Conservation (phyloP, 2,329 filamentous ascomycete species). For the Colletotrichum horii region DNA sequence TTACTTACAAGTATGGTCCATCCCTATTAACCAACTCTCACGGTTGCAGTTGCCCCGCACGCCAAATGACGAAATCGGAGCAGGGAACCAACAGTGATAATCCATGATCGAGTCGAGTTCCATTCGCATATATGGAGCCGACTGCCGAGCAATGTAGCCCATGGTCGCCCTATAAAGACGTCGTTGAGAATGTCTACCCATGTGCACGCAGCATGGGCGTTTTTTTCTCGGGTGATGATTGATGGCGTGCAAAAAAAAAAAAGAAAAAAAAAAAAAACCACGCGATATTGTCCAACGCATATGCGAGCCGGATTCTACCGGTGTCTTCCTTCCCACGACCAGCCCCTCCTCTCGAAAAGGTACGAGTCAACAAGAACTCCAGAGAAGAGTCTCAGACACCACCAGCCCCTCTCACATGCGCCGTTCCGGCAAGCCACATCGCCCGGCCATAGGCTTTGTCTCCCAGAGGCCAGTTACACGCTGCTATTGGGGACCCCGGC, state of each 20-base stretch:
- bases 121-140: background rate
- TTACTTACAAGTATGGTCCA: background rate
- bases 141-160: background rate
- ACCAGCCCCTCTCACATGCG: background rate
- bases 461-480: background rate
- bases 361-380: background rate
- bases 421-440: background rate
- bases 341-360: background rate
- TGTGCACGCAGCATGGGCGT: background rate
- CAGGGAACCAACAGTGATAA: background rate
- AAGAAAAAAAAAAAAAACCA: background rate
- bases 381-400: background rate
- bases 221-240: background rate
- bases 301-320: background rate
- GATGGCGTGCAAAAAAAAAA: background rate
- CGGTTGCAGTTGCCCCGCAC: background rate
- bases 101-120: background rate
- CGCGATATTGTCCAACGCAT: background rate
- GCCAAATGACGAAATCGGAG: background rate
- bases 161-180: background rate
- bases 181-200: background rate
- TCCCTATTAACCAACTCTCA: background rate
- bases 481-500: background rate
- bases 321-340: background rate
- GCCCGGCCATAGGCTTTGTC: background rate